These are phyloP conservation scores for Exobasidium rhododendri DNA, from an alignment of 1,284 basidiomycete species.

Conservation along the genomic window DNA sequence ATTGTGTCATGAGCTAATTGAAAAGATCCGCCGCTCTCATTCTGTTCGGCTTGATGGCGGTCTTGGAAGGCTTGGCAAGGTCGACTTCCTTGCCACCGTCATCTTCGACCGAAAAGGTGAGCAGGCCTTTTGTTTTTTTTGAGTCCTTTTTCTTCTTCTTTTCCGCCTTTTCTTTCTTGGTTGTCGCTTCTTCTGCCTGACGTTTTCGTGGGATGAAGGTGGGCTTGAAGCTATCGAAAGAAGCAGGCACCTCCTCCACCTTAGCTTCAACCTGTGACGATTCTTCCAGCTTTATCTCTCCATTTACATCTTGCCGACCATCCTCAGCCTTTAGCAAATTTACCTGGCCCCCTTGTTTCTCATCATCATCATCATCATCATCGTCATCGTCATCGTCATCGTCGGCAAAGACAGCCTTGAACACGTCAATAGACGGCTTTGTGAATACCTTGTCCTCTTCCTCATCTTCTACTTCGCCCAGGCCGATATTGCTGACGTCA, in stretches of 20 bases:
- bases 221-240: neutral
- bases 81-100: conserved; percentile 11
- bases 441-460: conserved; percentile 79
- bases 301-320: neutral
- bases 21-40: conserved; percentile 1
- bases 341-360: too few relatives aligned
- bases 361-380: conserved; percentile 73
- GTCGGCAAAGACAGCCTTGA: conserved; percentile 65
- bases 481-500: conserved; percentile 61
- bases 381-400: conserved; percentile 79
- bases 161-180: conserved; percentile 6
- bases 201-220: conserved; percentile 8
- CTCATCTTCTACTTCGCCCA: conserved; percentile 83
- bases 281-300: neutral
- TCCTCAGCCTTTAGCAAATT: neutral
- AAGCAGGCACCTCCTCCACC: neutral
- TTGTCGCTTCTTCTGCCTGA: neutral
- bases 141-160: conserved; percentile 9
- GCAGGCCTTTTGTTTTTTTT: neutral
- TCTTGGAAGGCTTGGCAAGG: neutral
- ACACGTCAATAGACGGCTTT: conserved; percentile 83
- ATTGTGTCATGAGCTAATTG: neutral
- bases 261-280: neutral
- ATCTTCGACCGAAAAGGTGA: conserved; percentile 15
- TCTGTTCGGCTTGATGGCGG: conserved; percentile 1